Evolutionary conservation across 2,329 filamentous ascomycete genomes (phyloP), one percentile per base, ranked within the genome.

Genomic region (Colletotrichum sp.): DNA sequence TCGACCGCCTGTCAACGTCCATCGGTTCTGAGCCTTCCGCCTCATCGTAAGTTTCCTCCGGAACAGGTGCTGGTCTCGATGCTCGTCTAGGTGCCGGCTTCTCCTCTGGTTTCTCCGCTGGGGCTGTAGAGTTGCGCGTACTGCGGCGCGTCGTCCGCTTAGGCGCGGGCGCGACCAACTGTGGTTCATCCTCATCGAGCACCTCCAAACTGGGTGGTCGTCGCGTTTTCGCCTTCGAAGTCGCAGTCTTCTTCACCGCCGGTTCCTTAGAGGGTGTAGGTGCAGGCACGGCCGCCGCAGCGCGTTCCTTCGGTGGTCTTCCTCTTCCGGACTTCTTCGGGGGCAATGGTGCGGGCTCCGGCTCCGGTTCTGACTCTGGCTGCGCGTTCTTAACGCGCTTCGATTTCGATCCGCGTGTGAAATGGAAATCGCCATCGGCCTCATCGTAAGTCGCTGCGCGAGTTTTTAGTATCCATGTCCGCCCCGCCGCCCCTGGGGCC

Each of bases 391-490:
- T 95, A 76, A 89, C 88, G 81, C 91, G 86, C 81, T 94, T 94
- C 15, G 92, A 88, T 77, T 94, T 94, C 13, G 92, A 88, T 77
- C 90, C 92, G 79, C 94, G 91, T 78, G 93, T 92, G 83, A 96
- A 96, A 74, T 92, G 88, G 80, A 96, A 96, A 77, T 95, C 95
- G 80, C 94, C 94, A 86, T 95, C 93, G 81, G 94, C 91, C 83
- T 96, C 94, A 80, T 95, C 93, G 52, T 77, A 77, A 28, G 74
- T 63, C 57, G 72, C 74, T 77, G 28, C 48, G 32, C 60, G 68
- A 96, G 77, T 94, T 94, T 79, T 76, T 69, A 76, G 94, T 94
- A 85, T 94, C 92, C 80, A 94, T 90, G 83, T 95, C 93, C 80
- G 95, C 93, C 67, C 62, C 36, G 24, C 62, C 28, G 22, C 64